Conservation (phyloP, 148 eudicot genomes). For the Bassia scoparia region DNA sequence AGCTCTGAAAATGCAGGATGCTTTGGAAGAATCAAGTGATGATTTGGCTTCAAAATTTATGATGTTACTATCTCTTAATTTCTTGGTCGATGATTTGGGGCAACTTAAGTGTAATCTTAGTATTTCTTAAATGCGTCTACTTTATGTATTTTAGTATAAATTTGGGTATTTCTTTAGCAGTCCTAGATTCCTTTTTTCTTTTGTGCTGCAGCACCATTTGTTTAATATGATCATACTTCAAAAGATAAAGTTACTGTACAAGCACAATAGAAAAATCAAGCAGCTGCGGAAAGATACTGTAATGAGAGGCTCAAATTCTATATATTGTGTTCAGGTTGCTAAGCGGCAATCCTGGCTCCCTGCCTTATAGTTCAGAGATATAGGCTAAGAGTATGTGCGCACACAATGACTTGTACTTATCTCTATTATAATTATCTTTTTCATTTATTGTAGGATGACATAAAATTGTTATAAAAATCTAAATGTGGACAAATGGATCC, state of each 20-base stretch:
- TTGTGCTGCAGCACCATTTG: not conserved
- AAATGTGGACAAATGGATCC: too few species aligned
- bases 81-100: constrained; percentile 74
- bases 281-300: too few species aligned
- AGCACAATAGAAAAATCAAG: too few species aligned
- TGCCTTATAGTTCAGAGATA: too few species aligned
- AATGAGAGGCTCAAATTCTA: not conserved
- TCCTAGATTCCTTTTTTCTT: not conserved
- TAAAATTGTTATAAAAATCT: too few species aligned
- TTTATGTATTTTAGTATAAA: not conserved
- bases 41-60: constrained; percentile 60
- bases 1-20: constrained; percentile 43
- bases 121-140: not conserved
- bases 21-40: constrained; percentile 38
- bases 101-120: constrained; percentile 59
- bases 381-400: not conserved
- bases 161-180: too few species aligned
- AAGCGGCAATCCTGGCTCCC: too few species aligned
- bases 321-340: not conserved
- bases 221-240: too few species aligned
- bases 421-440: too few species aligned
- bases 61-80: constrained; percentile 85
- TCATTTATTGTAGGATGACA: not conserved
- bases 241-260: too few species aligned
- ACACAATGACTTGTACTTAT: not conserved